Conservation (phyloP, 1,139 yeast genomes). For the Candida neerlandica region DNA sequence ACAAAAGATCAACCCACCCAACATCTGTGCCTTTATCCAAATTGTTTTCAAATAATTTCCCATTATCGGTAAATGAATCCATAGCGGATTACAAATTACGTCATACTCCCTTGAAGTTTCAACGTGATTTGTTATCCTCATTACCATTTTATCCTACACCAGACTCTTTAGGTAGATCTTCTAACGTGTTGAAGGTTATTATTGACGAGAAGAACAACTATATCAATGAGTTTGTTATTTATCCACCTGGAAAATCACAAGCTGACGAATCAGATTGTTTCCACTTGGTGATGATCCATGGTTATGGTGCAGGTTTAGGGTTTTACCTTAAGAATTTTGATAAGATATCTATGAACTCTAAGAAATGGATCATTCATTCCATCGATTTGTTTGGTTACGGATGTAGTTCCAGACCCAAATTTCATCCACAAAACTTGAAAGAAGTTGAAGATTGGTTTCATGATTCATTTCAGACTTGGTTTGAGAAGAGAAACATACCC, state of each 20-base stretch:
- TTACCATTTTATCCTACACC: constrained; percentile 43
- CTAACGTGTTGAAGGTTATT: constrained; percentile 36
- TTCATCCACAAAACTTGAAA: constrained; percentile 25
- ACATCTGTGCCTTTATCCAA: constrained; percentile 61
- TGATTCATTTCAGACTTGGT: constrained; percentile 52
- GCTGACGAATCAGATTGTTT: constrained; percentile 30
- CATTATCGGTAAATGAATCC: constrained; percentile 55
- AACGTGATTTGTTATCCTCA: constrained; percentile 50
- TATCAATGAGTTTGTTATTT: constrained; percentile 66
- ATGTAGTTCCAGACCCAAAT: constrained; percentile 66
- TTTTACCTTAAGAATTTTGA: constrained; percentile 66
- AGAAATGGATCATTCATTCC: constrained; percentile 67
- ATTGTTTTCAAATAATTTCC: constrained; percentile 57
- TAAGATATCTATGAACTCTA: constrained; percentile 30
- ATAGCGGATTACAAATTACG: constrained; percentile 49
- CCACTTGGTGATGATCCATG: constrained; percentile 71
- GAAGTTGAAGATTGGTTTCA: constrained; percentile 57
- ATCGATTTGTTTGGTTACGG: constrained; percentile 79
- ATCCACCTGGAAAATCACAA: constrained; percentile 43
- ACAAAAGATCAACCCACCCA: constrained; percentile 59
- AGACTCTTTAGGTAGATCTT: constrained; percentile 33
- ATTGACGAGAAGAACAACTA: constrained; percentile 46
- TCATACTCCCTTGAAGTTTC: constrained; percentile 47
- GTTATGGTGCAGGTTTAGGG: constrained; percentile 80
- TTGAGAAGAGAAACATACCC: constrained; percentile 32